Percentiles rank a stretch among this genome's conserved stretches.
Evolutionary conservation across 805 yeast species (phyloP).

Genomic region (Pichia gijzeniarum): DNA sequence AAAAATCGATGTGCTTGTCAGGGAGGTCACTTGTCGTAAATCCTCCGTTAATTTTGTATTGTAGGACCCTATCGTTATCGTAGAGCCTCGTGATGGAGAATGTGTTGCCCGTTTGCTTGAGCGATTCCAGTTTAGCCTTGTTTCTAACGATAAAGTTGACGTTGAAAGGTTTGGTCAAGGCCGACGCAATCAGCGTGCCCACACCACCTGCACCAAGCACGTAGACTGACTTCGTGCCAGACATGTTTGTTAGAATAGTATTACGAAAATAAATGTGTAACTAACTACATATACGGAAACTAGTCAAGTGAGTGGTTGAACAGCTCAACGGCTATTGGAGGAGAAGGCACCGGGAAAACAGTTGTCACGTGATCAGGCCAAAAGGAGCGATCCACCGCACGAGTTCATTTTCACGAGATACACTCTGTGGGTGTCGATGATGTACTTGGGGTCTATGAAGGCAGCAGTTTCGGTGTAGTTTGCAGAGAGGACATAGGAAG

Average conservation of each 20-base stretch:
- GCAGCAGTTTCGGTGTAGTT: neutral
- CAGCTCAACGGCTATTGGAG: too few species aligned
- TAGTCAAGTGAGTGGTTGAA: too few species aligned
- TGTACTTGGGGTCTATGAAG: too few species aligned
- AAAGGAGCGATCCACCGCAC: neutral
- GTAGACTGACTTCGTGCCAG: conserved; percentile 16
- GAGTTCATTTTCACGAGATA: conserved; percentile 5
- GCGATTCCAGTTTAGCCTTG: conserved; percentile 17
- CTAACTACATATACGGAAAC: too few species aligned
- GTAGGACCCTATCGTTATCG: conserved; percentile 13
- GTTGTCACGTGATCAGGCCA: too few species aligned
- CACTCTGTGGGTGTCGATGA: conserved; percentile 1
- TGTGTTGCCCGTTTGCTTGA: conserved; percentile 17
- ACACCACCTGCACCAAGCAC: conserved; percentile 32
- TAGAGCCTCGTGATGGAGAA: conserved; percentile 22
- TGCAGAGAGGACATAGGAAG: neutral
- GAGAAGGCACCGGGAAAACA: too few species aligned
- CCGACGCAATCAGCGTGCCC: conserved; percentile 28
- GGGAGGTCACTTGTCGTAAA: conserved; percentile 16
- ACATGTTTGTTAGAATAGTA: conserved; percentile 2
- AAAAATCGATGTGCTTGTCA: conserved; percentile 19
- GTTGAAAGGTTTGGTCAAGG: conserved; percentile 16
- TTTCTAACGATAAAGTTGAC: conserved; percentile 26
- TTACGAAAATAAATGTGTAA: too few species aligned
- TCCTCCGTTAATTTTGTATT: conserved; percentile 17